Evolutionary conservation across 2,329 filamentous ascomycete species (phyloP).

Genomic region (Cercospora janseana): DNA sequence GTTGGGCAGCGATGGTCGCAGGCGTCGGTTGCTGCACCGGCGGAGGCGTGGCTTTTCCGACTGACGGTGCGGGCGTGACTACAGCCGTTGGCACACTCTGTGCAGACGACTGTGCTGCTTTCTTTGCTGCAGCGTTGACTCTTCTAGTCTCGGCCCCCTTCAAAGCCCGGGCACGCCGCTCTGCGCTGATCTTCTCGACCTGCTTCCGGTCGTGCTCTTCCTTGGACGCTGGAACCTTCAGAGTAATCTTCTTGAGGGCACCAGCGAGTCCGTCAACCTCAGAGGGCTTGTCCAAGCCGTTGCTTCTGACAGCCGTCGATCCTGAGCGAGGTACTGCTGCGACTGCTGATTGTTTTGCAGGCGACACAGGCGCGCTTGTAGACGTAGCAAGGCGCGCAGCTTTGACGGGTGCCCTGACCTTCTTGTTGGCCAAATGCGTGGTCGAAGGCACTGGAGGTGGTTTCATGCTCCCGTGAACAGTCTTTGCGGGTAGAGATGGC

Average conservation of each 20-base stretch:
- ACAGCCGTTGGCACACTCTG: too few relatives aligned
- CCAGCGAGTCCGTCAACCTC: constrained; percentile 53
- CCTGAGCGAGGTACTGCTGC: constrained; percentile 4
- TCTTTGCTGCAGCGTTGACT: constrained; percentile 37
- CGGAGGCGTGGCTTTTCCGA: neutral
- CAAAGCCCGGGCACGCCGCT: constrained; percentile 35
- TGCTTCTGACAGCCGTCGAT: constrained; percentile 2
- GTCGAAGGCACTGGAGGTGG: constrained; percentile 28
- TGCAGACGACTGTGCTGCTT: constrained; percentile 23
- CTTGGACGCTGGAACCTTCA: constrained; percentile 55
- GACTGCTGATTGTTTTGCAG: constrained; percentile 41
- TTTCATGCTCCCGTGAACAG: constrained; percentile 33
- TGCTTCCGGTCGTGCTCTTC: constrained; percentile 54
- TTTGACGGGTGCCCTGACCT: constrained; percentile 30
- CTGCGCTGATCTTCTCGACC: constrained; percentile 46
- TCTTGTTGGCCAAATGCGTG: constrained; percentile 29
- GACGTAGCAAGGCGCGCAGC: constrained; percentile 15
- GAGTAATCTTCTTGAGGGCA: constrained; percentile 57
- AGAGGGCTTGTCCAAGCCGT: constrained; percentile 21
- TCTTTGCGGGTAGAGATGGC: constrained; percentile 23
- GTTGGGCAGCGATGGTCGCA: neutral
- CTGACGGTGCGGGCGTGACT: too few relatives aligned
- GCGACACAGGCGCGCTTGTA: constrained; percentile 39
- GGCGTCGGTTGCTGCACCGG: neutral
- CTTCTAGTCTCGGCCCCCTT: constrained; percentile 37